These are phyloP conservation scores for Corymbia maculata DNA, from an alignment of 345 rosid genomes.

Conservation along the genomic window DNA sequence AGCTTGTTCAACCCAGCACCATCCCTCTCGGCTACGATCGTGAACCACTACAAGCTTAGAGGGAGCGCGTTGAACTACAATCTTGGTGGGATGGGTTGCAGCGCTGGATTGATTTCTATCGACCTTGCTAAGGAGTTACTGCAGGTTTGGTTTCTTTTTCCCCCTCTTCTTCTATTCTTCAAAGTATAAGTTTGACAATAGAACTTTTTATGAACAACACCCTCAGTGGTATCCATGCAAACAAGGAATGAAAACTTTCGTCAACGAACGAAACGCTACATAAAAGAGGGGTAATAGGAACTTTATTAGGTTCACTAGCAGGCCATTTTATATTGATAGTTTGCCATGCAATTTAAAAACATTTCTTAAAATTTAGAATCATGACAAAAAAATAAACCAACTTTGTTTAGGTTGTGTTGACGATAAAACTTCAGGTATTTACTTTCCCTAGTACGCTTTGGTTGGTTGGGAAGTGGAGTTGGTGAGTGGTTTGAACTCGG, in stretches of 20 bases:
- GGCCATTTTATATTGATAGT: not conserved
- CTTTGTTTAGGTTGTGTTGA: not conserved
- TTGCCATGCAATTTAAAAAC: not conserved
- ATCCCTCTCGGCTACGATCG: constrained; percentile 35
- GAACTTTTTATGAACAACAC: not conserved
- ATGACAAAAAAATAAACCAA: not conserved
- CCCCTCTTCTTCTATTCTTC: not conserved
- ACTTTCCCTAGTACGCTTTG: not conserved
- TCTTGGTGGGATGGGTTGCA: constrained; percentile 60
- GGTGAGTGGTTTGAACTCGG: not conserved
- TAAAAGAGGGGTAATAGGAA: not conserved
- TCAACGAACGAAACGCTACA: not conserved
- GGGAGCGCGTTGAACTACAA: constrained; percentile 35
- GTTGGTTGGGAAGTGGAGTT: not conserved
- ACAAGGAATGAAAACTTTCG: not conserved
- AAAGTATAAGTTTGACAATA: not conserved
- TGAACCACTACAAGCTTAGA: constrained; percentile 38
- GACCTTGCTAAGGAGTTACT: constrained; percentile 53
- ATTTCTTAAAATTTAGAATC: not conserved
- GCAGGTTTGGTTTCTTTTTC: constrained; percentile 22
- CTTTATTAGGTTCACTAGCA: not conserved
- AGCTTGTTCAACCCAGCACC: constrained; percentile 44
- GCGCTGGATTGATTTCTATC: constrained; percentile 40
- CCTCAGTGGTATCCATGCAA: not conserved
- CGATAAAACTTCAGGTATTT: not conserved